Evolutionary conservation across 192 early-diverging fungal species (phyloP).

Genomic region (Mortierella antarctica): DNA sequence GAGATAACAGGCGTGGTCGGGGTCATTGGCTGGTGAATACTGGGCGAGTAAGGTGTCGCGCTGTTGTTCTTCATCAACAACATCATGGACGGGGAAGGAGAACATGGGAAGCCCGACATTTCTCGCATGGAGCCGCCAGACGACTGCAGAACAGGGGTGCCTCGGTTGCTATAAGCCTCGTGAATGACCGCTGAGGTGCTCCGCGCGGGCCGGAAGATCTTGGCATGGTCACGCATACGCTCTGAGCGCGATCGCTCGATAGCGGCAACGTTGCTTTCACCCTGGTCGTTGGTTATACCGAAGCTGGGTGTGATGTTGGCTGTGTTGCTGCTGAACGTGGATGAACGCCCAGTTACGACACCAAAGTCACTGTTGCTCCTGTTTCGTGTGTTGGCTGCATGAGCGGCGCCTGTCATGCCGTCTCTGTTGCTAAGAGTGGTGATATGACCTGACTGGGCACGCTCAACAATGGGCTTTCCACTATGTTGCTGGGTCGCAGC

Average conservation of each 20-base stretch:
- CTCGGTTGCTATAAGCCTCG: constrained; percentile 17
- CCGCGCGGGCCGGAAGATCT: constrained; percentile 18
- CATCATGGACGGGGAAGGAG: background rate
- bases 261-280: background rate
- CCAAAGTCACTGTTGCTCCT: no score
- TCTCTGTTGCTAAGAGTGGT: no score
- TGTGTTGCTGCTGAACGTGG: no score
- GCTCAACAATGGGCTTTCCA: no score
- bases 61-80: background rate
- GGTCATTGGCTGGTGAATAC: background rate
- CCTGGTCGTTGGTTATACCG: background rate
- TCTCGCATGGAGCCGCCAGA: background rate
- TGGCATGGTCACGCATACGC: constrained; percentile 36
- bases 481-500: no score
- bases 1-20: constrained; percentile 20
- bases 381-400: no score
- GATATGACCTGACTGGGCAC: no score
- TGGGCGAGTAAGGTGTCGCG: constrained; percentile 9
- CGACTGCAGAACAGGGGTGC: constrained; percentile 5
- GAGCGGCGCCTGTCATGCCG: no score
- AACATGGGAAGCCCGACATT: background rate
- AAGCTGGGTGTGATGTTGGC: background rate
- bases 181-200: constrained; percentile 10
- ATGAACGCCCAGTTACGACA: no score
- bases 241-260: background rate